Conservation (phyloP, 441 rosid genomes). For the Bruguiera hainesii region DNA sequence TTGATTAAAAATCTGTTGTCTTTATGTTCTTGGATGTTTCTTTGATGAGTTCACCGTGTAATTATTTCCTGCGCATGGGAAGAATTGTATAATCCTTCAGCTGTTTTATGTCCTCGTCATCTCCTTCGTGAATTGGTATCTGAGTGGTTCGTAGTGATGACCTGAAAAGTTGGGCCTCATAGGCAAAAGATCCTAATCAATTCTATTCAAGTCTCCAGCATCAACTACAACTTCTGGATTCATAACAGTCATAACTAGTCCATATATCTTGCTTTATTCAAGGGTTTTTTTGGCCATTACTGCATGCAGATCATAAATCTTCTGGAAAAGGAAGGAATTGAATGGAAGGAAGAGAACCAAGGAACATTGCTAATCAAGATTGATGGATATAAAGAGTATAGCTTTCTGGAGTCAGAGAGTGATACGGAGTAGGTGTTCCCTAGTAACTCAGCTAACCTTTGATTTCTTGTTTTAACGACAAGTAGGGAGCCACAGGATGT, state of each 20-base stretch:
- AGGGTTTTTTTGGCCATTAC: constrained; percentile 1
- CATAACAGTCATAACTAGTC: background rate
- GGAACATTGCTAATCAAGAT: constrained; percentile 69
- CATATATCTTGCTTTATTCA: background rate
- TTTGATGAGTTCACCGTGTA: background rate
- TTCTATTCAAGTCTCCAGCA: background rate
- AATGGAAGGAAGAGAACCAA: constrained; percentile 67
- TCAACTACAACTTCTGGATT: background rate
- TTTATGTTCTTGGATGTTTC: background rate
- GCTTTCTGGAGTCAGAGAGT: constrained; percentile 62
- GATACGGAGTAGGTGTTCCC: constrained; percentile 39
- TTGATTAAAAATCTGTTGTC: constrained; percentile 1
- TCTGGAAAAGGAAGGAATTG: constrained; percentile 54
- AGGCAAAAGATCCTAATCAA: background rate
- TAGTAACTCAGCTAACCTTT: background rate
- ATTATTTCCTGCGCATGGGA: no score
- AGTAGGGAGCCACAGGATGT: no score
- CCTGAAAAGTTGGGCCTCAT: background rate
- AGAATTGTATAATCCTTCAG: no score
- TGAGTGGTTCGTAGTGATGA: background rate
- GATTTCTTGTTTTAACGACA: no score
- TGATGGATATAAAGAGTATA: constrained; percentile 54
- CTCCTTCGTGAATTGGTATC: no score
- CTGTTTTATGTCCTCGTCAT: no score
- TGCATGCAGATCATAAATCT: constrained; percentile 56